Evolutionary conservation across 176 grass and related monocot genomes (phyloP).

Genomic region (Oropetium thomaeum): DNA sequence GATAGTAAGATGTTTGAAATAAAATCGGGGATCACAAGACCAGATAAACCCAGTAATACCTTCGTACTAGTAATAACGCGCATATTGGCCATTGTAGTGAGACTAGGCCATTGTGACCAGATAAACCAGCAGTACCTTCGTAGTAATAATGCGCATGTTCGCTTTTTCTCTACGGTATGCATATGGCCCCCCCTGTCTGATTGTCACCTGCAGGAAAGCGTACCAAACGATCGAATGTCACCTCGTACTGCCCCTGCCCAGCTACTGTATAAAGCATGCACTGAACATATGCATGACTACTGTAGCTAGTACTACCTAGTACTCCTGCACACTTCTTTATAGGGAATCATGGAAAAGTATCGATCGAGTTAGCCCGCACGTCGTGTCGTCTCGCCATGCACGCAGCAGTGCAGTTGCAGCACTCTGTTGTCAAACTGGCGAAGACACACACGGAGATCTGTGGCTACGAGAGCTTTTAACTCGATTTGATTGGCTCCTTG

Average conservation of each 20-base stretch:
- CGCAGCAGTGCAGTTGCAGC: too few relatives aligned
- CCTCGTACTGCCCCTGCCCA: not conserved
- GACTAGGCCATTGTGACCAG: too few relatives aligned
- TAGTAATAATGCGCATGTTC: too few relatives aligned
- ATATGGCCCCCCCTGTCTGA: not conserved
- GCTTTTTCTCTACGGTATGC: not conserved
- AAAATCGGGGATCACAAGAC: too few relatives aligned
- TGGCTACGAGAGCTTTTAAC: not conserved
- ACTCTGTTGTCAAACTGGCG: not conserved
- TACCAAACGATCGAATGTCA: not conserved
- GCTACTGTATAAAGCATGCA: too few relatives aligned
- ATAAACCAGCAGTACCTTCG: too few relatives aligned
- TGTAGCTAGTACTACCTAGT: not conserved
- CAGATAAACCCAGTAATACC: too few relatives aligned
- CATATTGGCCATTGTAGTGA: too few relatives aligned
- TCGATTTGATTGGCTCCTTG: not conserved
- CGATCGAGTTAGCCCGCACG: not conserved
- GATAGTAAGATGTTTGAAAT: too few relatives aligned
- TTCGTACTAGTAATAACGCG: too few relatives aligned
- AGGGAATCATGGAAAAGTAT: not conserved
- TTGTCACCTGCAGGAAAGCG: not conserved
- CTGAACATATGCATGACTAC: too few relatives aligned
- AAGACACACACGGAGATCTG: not conserved
- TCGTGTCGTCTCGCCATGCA: not conserved
- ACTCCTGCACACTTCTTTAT: not conserved